A percentile compares a stretch with the other conserved stretches of the same genome.
phyloP scores from a whole-genome alignment of 225 moss, liverwort and hornwort species.

The Bryoerythrophyllum caledonicum region DNA sequence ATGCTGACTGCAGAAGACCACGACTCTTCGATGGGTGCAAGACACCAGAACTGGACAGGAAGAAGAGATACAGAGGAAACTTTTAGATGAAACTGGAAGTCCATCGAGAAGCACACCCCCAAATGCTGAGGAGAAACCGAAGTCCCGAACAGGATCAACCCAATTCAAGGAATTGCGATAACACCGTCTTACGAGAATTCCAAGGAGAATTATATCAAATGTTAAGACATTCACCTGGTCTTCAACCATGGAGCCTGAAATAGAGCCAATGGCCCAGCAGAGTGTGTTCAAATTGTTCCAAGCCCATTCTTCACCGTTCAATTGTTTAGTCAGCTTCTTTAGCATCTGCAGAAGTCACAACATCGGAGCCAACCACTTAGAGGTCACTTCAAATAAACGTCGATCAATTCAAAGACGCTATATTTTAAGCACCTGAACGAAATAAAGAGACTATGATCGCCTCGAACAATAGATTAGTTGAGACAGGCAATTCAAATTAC shows the following conservation, averaged over 20 bases:
- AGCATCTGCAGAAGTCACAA: conserved; percentile 63
- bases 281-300: conserved; percentile 98
- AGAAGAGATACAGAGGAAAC: not conserved
- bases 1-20: not conserved
- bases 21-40: too few relatives aligned
- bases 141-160: not conserved
- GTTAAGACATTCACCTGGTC: conserved; percentile 65
- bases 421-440: not conserved
- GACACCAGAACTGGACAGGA: not conserved
- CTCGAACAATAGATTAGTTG: not conserved
- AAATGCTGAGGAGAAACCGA: not conserved
- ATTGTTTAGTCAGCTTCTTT: conserved; percentile 87
- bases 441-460: not conserved
- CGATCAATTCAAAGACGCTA: not conserved
- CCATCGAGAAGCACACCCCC: not conserved
- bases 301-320: conserved; percentile 97
- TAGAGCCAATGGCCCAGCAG: conserved; percentile 98
- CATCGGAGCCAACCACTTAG: not conserved
- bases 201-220: not conserved
- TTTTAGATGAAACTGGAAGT: not conserved
- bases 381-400: not conserved
- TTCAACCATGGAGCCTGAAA: conserved; percentile 94
- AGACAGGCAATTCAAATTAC: conserved; percentile 26
- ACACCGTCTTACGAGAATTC: not conserved
- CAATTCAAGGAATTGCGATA: not conserved